Conservation (phyloP, 2,329 filamentous ascomycete genomes). For the Zymoseptoria brevis region DNA sequence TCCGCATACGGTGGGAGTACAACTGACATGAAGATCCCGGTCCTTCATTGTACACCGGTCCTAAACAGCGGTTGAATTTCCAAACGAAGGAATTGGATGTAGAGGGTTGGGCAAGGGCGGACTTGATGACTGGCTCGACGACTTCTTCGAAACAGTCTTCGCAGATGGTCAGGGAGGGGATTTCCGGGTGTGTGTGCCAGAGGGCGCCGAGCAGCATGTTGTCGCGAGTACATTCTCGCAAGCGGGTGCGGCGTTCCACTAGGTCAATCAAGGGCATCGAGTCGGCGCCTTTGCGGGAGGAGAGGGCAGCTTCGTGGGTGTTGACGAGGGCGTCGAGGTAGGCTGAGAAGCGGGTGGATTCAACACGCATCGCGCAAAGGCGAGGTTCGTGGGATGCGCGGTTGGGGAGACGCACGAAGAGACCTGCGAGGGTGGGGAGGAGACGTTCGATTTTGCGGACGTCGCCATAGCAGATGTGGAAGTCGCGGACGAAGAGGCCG, state of each 20-base stretch:
- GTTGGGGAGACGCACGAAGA: constrained; percentile 48
- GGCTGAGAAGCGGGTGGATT: constrained; percentile 47
- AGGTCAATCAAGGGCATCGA: constrained; percentile 56
- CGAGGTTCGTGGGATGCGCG: constrained; percentile 43
- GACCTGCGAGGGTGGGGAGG: constrained; percentile 61
- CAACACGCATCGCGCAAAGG: constrained; percentile 63
- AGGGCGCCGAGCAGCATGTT: constrained; percentile 52
- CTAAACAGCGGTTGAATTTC: constrained; percentile 56
- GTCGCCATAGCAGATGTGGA: constrained; percentile 69
- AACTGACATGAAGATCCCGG: constrained; percentile 59
- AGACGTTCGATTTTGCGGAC: constrained; percentile 63
- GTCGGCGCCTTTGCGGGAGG: constrained; percentile 40
- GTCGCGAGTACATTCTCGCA: constrained; percentile 59
- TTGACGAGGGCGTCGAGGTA: constrained; percentile 51
- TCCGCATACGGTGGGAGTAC: constrained; percentile 72
- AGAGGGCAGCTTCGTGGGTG: constrained; percentile 40
- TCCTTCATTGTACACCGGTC: constrained; percentile 46
- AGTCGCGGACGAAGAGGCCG: constrained; percentile 59
- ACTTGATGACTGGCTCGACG: constrained; percentile 59
- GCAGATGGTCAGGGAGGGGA: constrained; percentile 73
- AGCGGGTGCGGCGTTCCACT: constrained; percentile 49
- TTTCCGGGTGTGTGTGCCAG: constrained; percentile 68
- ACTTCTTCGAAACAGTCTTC: constrained; percentile 77
- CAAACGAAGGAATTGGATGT: constrained; percentile 46
- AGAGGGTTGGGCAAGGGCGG: constrained; percentile 29